phyloP scores from a whole-genome alignment of 345 rosid genomes.

The Populus euphratica region DNA sequence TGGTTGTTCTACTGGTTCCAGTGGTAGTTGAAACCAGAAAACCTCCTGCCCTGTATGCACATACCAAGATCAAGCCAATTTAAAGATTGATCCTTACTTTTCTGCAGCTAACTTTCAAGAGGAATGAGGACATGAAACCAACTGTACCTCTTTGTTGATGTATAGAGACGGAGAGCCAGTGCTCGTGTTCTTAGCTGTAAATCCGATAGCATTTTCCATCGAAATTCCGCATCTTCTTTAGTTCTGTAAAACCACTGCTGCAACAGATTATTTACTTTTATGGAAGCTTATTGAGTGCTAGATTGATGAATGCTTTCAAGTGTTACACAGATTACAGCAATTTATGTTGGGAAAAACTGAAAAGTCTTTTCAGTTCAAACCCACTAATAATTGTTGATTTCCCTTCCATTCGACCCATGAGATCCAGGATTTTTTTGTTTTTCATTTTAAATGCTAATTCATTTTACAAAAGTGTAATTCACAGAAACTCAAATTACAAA shows the following conservation, averaged over 20 bases:
- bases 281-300: neutral
- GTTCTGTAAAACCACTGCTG: constrained; percentile 42
- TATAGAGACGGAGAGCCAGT: constrained; percentile 32
- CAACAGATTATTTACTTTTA: constrained; percentile 15
- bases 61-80: constrained; percentile 1
- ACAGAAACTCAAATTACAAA: neutral
- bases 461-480: neutral
- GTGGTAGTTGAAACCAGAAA: neutral
- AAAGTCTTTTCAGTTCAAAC: no score
- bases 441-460: neutral
- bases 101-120: neutral
- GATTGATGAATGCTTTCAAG: neutral
- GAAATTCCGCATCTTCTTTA: constrained; percentile 34
- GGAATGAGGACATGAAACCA: neutral
- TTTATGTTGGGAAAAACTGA: neutral
- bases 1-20: constrained; percentile 7
- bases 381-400: neutral
- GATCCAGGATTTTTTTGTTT: neutral
- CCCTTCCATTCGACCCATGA: neutral
- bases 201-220: constrained; percentile 47
- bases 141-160: constrained; percentile 30
- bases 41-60: constrained; percentile 25
- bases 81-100: neutral
- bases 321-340: neutral
- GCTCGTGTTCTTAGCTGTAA: constrained; percentile 35